Base-by-base conservation (phyloP, 192 early-diverging fungal genomes). In the Lobulomyces angularis region DNA sequence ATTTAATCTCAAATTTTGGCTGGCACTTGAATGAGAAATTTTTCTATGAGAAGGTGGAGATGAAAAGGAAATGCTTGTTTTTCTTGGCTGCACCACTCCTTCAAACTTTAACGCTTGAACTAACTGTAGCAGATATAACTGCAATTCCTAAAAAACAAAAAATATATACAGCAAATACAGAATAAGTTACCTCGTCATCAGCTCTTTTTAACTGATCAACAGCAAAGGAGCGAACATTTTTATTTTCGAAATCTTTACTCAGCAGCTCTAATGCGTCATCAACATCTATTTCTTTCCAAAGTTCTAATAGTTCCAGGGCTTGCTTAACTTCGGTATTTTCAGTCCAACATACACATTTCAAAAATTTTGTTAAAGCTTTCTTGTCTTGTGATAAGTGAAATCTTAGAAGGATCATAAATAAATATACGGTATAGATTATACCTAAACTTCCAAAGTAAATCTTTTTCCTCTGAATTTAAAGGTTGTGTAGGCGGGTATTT, bases 61-160 rank as follows among this genome's bases (percentile, higher is more conserved):
- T n/a, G n/a, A n/a, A n/a, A n/a, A n/a, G 8, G 22, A 45, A 3
- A 65, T 34, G 2, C 31, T 22, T 4, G 2, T 35, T 5, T 25
- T 32, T 7, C 8, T 33, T 9, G 41, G 14, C 22, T 46, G 26
- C 12, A 32, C 22, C 5, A 55, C 58, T 20, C 50, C 61, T 58
- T 99, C 96, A 52, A 95, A 99, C 49, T 87, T 89, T 3, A 99
- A 68, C 19, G 92, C 96, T 57, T 99, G 96, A 2, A 99, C 96
- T 0, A 99, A 74, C 55, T 99, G 96, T 24, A 99, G 54, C 23
- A 99, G 67, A 64, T 92, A 99, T 18, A 95, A 57, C 27, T 86
- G 67, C 23, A 99, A 54, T 47, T 99, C 95, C 79, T 94, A 53
- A 29, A 24, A 9, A 6, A 21, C 11, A 5, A 22, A 27, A 33